Conservation (phyloP, 371 early-diverging fungal species). For the Batkoa obscura region DNA sequence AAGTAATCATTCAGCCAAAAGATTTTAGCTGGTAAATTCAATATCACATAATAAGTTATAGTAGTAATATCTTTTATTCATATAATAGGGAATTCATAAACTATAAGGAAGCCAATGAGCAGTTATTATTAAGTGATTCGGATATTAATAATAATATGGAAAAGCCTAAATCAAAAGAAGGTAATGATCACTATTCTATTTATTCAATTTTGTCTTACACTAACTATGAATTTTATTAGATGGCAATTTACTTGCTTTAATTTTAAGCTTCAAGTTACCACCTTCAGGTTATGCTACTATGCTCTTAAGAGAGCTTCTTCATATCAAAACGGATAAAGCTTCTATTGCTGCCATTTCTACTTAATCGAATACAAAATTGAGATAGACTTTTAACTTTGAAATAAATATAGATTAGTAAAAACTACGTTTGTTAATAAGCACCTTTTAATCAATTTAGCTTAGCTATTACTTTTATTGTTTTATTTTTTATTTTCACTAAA, state of each 20-base stretch:
- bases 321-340: background rate
- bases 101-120: background rate
- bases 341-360: too few species aligned
- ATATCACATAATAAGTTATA: background rate
- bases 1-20: conserved; percentile 26
- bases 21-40: conserved; percentile 19
- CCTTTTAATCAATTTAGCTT: too few species aligned
- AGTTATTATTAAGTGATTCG: background rate
- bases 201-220: background rate
- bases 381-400: too few species aligned
- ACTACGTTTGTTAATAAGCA: too few species aligned
- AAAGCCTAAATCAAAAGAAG: background rate
- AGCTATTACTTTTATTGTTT: too few species aligned
- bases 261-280: background rate
- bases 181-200: background rate
- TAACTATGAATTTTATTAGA: background rate
- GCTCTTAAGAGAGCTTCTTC: background rate
- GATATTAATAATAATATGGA: background rate
- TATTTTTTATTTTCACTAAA: too few species aligned
- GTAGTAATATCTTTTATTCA: background rate
- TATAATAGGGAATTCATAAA: background rate
- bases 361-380: too few species aligned
- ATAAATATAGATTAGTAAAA: too few species aligned
- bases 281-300: background rate
- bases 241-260: background rate